Percentiles rank a stretch among this genome's conserved stretches.
These are phyloP conservation scores for Lyophyllum shimeji DNA, from an alignment of 768 basidiomycete genomes.

Conservation along the genomic window DNA sequence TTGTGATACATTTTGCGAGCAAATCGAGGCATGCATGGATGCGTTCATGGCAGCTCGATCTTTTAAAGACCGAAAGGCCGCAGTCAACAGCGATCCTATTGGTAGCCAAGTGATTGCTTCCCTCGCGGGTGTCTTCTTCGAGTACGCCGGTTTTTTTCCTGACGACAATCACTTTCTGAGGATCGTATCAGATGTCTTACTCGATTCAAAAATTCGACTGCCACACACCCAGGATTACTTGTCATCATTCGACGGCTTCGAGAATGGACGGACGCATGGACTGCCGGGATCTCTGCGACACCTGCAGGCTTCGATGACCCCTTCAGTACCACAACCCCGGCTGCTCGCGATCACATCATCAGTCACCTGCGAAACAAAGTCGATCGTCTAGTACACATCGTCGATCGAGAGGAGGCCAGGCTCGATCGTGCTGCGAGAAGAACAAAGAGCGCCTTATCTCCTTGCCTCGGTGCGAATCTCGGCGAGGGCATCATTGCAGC, in stretches of 20 bases:
- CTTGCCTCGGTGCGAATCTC: neutral
- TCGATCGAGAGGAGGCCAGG: slow-evolving; percentile 48
- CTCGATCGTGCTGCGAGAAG: slow-evolving; percentile 22
- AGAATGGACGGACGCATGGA: slow-evolving; percentile 51
- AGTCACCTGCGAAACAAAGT: slow-evolving; percentile 33
- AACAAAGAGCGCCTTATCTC: slow-evolving; percentile 6
- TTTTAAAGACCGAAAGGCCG: slow-evolving; percentile 29
- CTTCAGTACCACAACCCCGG: slow-evolving; percentile 26
- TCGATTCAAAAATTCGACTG: slow-evolving; percentile 57
- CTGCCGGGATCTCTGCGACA: slow-evolving; percentile 30
- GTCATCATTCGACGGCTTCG: slow-evolving; percentile 40
- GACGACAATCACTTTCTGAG: neutral
- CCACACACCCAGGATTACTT: slow-evolving; percentile 42
- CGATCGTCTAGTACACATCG: slow-evolving; percentile 40
- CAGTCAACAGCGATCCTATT: slow-evolving; percentile 18
- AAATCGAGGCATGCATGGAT: slow-evolving; percentile 41
- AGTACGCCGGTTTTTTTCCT: slow-evolving; percentile 35
- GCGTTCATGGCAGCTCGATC: slow-evolving; percentile 33
- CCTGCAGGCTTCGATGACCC: slow-evolving; percentile 47
- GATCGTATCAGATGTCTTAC: slow-evolving; percentile 42
- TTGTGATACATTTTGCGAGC: slow-evolving; percentile 37
- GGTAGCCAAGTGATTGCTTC: slow-evolving; percentile 46
- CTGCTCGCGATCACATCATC: slow-evolving; percentile 37
- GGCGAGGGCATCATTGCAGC: slow-evolving; percentile 38
- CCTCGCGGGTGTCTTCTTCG: slow-evolving; percentile 46